These are phyloP conservation scores for Knufia petricola DNA, from an alignment of 2,329 filamentous ascomycete species.

Conservation along the genomic window DNA sequence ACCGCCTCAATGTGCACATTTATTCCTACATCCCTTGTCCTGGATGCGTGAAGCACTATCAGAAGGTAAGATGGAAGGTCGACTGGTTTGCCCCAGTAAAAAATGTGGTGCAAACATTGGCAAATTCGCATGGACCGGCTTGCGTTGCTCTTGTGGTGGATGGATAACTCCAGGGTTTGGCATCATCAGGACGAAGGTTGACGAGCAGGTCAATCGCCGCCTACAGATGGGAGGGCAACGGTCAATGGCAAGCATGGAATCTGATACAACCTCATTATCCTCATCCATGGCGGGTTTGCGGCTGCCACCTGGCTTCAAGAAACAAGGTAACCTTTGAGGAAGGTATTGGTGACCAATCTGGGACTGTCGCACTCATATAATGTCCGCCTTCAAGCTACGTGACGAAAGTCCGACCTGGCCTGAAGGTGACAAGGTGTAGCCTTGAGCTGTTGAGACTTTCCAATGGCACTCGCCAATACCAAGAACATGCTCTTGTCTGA, in stretches of 20 bases:
- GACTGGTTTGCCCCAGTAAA: slow-evolving; percentile 68
- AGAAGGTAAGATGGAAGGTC: slow-evolving; percentile 68
- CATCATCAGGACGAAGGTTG: slow-evolving; percentile 70
- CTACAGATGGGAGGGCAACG: not conserved
- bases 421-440: too few relatives aligned
- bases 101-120: slow-evolving; percentile 78
- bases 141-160: slow-evolving; percentile 79
- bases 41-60: slow-evolving; percentile 86
- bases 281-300: slow-evolving; percentile 10
- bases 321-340: slow-evolving; percentile 10
- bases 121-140: slow-evolving; percentile 91
- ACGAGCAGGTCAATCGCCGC: slow-evolving; percentile 48
- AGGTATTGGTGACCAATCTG: not conserved
- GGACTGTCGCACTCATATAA: not conserved
- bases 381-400: too few relatives aligned
- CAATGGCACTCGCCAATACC: too few relatives aligned
- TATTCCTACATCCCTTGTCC: slow-evolving; percentile 82
- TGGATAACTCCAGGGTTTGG: slow-evolving; percentile 91
- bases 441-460: too few relatives aligned
- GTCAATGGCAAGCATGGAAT: not conserved
- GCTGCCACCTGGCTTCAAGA: slow-evolving; percentile 21
- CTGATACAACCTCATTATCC: not conserved
- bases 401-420: too few relatives aligned
- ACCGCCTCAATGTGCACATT: slow-evolving; percentile 58
- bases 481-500: too few relatives aligned